Evolutionary conservation across 1,284 basidiomycete genomes (phyloP).

Genomic region (Sporisorium iseilematis-ciliati): DNA sequence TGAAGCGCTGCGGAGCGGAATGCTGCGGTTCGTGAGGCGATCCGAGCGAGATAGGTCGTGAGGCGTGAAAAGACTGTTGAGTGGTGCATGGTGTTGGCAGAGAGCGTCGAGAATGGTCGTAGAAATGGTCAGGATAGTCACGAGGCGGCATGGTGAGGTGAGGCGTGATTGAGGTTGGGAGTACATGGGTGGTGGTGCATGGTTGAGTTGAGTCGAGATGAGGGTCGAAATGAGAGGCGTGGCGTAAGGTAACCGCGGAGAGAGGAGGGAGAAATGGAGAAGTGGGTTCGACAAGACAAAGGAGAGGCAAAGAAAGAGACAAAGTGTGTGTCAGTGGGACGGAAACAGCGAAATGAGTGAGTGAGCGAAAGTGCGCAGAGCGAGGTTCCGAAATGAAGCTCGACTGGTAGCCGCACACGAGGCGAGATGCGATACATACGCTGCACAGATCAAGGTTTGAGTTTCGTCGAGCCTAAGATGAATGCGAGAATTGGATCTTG

Average conservation of each 20-base stretch:
- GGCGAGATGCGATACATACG: conserved; percentile 5
- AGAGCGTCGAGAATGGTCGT: conserved; percentile 19
- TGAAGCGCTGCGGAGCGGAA: conserved; percentile 16
- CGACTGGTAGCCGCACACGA: conserved; percentile 10
- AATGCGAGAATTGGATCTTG: background rate
- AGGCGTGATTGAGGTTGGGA: background rate
- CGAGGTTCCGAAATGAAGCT: conserved; percentile 13
- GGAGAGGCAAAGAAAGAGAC: background rate
- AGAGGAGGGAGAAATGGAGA: background rate
- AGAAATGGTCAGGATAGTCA: conserved; percentile 5
- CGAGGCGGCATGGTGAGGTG: conserved; percentile 23
- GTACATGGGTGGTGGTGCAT: background rate
- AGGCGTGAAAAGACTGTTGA: conserved; percentile 6
- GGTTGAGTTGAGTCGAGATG: background rate
- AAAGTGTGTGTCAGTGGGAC: conserved; percentile 7
- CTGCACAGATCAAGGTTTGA: too few species aligned
- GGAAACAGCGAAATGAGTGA: background rate
- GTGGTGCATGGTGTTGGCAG: conserved; percentile 16
- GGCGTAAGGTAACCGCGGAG: background rate
- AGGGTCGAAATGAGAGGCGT: background rate
- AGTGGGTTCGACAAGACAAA: background rate
- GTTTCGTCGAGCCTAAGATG: too few species aligned
- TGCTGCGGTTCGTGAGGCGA: background rate
- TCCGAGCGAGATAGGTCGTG: background rate
- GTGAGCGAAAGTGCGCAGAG: conserved; percentile 11